phyloP scores from a whole-genome alignment of 2,329 filamentous ascomycete genomes.

The Trematosphaeria pertusa region DNA sequence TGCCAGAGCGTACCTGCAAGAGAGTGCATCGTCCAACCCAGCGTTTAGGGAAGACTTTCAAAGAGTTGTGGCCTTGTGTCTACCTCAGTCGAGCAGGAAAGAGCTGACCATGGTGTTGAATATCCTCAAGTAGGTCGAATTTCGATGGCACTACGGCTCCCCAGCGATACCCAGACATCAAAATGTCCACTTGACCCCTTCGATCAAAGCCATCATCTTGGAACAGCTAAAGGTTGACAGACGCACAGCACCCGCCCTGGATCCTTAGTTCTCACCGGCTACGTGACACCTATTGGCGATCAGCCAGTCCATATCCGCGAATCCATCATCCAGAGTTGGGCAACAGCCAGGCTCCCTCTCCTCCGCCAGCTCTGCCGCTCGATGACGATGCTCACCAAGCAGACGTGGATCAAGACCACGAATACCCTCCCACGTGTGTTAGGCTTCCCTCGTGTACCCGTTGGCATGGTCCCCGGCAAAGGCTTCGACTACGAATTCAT shows the following conservation, averaged over 20 bases:
- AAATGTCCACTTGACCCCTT: too few relatives aligned
- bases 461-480: slow-evolving; percentile 60
- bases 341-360: slow-evolving; percentile 61
- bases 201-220: too few relatives aligned
- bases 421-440: slow-evolving; percentile 62
- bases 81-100: slow-evolving; percentile 57
- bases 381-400: slow-evolving; percentile 62
- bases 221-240: too few relatives aligned
- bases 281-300: slow-evolving; percentile 65
- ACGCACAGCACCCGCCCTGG: slow-evolving; percentile 67
- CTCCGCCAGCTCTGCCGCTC: slow-evolving; percentile 65
- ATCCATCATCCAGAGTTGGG: slow-evolving; percentile 69
- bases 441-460: slow-evolving; percentile 64
- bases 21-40: slow-evolving; percentile 60
- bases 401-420: slow-evolving; percentile 63
- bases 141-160: too few relatives aligned
- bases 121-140: slow-evolving; percentile 61
- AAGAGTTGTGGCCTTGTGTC: slow-evolving; percentile 56
- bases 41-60: slow-evolving; percentile 61
- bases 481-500: slow-evolving; percentile 67
- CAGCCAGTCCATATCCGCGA: slow-evolving; percentile 68
- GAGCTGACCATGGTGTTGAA: slow-evolving; percentile 61
- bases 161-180: too few relatives aligned
- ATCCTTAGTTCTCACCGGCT: slow-evolving; percentile 71
- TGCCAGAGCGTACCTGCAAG: slow-evolving; percentile 61